Conservation (phyloP, 768 basidiomycete genomes). For the Boletus tomentosulus region DNA sequence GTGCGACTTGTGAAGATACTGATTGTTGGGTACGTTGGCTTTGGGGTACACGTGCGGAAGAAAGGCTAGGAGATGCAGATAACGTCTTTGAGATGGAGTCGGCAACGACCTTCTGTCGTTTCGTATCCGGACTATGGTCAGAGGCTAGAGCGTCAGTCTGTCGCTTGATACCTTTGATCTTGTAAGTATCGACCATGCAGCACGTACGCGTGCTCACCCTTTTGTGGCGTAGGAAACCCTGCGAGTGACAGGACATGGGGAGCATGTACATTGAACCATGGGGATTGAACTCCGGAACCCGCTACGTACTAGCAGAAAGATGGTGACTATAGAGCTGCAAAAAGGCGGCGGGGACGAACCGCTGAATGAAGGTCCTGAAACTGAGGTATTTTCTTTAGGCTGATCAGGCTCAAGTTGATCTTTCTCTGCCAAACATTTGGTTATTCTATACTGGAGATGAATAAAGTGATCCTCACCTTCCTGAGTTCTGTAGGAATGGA, state of each 20-base stretch:
- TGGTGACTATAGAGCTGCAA: neutral
- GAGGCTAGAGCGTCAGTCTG: constrained; percentile 34
- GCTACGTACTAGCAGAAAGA: constrained; percentile 29
- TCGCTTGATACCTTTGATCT: constrained; percentile 38
- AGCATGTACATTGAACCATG: constrained; percentile 55
- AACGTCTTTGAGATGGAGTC: constrained; percentile 17
- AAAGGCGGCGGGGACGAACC: constrained; percentile 32
- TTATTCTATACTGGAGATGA: neutral
- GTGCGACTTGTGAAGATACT: constrained; percentile 17
- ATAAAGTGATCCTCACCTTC: constrained; percentile 40
- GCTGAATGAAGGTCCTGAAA: constrained; percentile 49
- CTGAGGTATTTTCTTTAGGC: constrained; percentile 41
- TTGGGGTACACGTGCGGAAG: constrained; percentile 19
- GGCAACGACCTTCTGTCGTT: constrained; percentile 31
- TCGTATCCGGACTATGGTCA: constrained; percentile 43
- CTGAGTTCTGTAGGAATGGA: constrained; percentile 55
- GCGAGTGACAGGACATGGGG: constrained; percentile 45
- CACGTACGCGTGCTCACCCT: constrained; percentile 28
- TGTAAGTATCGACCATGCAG: constrained; percentile 9
- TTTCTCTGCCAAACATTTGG: constrained; percentile 42
- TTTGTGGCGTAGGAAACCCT: constrained; percentile 41
- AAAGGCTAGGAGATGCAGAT: constrained; percentile 18
- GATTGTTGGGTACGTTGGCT: constrained; percentile 21
- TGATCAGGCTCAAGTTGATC: constrained; percentile 53
- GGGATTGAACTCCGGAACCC: constrained; percentile 33